Evolutionary conservation across 202 grass and related monocot species (phyloP).

Genomic region (Tripidium arundinaceum): DNA sequence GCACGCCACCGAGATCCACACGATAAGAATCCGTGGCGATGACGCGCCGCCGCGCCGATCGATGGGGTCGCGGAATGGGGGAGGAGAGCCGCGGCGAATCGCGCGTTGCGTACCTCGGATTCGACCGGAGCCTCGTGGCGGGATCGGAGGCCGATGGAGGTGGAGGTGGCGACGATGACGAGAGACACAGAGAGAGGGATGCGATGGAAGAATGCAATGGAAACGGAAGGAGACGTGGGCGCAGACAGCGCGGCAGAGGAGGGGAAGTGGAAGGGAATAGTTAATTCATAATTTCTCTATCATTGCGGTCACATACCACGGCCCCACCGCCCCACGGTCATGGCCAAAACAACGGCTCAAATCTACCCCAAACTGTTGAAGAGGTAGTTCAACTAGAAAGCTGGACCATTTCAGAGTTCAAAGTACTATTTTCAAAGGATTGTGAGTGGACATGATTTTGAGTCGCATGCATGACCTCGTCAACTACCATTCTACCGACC

Average conservation of each 20-base stretch:
- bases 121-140: background rate
- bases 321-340: too few species aligned
- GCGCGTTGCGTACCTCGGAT: constrained; percentile 36
- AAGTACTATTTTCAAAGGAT: background rate
- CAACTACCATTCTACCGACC: constrained; percentile 3
- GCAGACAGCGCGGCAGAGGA: background rate
- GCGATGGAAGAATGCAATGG: background rate
- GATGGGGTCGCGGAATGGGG: background rate
- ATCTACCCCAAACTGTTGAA: background rate
- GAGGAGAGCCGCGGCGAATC: background rate
- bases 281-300: constrained; percentile 18
- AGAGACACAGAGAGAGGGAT: background rate
- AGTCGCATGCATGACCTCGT: constrained; percentile 9
- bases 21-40: background rate
- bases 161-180: background rate
- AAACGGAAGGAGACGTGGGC: constrained; percentile 28
- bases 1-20: constrained; percentile 37
- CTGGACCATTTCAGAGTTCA: background rate
- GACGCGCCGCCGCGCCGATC: background rate
- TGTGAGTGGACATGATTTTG: background rate
- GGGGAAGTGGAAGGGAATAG: background rate
- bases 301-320: too few species aligned
- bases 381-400: background rate
- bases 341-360: background rate
- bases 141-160: background rate